Evolutionary conservation across 345 rosid species (phyloP).

Genomic region (Brassica juncea): DNA sequence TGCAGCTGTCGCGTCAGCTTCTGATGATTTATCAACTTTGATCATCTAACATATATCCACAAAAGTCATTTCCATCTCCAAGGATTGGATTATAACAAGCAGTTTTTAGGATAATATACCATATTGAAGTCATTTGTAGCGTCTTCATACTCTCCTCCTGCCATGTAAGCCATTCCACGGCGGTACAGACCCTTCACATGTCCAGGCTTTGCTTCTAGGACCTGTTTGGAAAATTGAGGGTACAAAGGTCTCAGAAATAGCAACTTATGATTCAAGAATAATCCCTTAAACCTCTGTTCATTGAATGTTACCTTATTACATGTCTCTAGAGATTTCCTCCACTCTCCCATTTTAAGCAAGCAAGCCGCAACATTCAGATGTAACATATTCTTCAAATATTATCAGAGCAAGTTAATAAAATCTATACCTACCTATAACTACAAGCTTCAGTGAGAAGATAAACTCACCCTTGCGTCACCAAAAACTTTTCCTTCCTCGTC

Average conservation of each 20-base stretch:
- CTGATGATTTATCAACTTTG: slow-evolving; percentile 43
- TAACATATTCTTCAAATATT: slow-evolving; percentile 60
- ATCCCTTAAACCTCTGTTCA: not conserved
- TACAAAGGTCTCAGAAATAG: not conserved
- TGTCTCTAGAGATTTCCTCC: slow-evolving; percentile 77
- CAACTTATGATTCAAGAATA: not conserved
- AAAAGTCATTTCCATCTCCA: slow-evolving; percentile 4
- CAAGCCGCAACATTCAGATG: slow-evolving; percentile 91
- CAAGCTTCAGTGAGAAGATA: slow-evolving; percentile 12
- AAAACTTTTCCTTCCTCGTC: slow-evolving; percentile 92
- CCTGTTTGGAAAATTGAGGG: slow-evolving; percentile 47
- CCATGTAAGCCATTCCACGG: slow-evolving; percentile 94
- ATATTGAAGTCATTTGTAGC: slow-evolving; percentile 70
- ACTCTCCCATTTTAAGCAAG: slow-evolving; percentile 85
- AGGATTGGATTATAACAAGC: not conserved
- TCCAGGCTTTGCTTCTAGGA: slow-evolving; percentile 81
- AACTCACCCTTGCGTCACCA: slow-evolving; percentile 67
- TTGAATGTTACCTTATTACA: slow-evolving; percentile 76
- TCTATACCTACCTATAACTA: not conserved
- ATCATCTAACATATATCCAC: slow-evolving; percentile 37
- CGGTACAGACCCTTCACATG: slow-evolving; percentile 85
- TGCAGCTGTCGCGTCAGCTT: slow-evolving; percentile 52
- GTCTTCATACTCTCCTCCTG: slow-evolving; percentile 80
- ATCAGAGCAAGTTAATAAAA: not conserved
- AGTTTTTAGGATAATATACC: slow-evolving; percentile 41